These are phyloP conservation scores for Leptomonas pyrrhocoris DNA, from an alignment of 208 protist genomes.

Conservation along the genomic window DNA sequence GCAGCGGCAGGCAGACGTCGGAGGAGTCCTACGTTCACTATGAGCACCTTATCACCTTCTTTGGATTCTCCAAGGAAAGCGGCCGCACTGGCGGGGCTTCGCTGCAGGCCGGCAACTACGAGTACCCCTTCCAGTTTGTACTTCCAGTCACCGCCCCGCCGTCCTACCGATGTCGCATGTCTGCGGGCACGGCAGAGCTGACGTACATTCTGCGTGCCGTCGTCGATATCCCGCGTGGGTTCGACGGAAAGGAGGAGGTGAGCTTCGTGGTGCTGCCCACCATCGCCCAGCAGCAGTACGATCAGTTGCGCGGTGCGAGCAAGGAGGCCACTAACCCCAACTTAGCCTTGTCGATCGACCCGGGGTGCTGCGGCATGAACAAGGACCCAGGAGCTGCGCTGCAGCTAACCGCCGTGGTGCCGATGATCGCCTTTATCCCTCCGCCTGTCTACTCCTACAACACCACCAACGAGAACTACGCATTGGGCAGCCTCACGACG, in stretches of 20 bases:
- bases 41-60: slow-evolving; percentile 48
- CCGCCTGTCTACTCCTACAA: neutral
- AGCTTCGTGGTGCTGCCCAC: slow-evolving; percentile 28
- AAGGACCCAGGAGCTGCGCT: slow-evolving; percentile 18
- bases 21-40: slow-evolving; percentile 39
- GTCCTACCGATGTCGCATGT: slow-evolving; percentile 27
- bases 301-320: slow-evolving; percentile 4
- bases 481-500: neutral
- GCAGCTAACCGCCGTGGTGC: slow-evolving; percentile 9
- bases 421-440: neutral
- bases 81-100: slow-evolving; percentile 38
- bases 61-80: slow-evolving; percentile 45
- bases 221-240: slow-evolving; percentile 45
- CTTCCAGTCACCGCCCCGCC: slow-evolving; percentile 35
- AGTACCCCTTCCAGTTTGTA: slow-evolving; percentile 43
- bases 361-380: slow-evolving; percentile 37
- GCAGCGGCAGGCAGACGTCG: neutral
- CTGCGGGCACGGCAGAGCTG: slow-evolving; percentile 19
- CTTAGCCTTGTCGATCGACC: slow-evolving; percentile 21
- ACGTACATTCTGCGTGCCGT: slow-evolving; percentile 36
- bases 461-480: neutral
- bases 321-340: slow-evolving; percentile 11
- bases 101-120: slow-evolving; percentile 38
- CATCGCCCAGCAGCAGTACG: slow-evolving; percentile 29
- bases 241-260: slow-evolving; percentile 34